A percentile compares a stretch with the other conserved stretches of the same genome.
Conservation (phyloP, 495 filamentous ascomycete genomes). For the Aspergillus mulundensis region DNA sequence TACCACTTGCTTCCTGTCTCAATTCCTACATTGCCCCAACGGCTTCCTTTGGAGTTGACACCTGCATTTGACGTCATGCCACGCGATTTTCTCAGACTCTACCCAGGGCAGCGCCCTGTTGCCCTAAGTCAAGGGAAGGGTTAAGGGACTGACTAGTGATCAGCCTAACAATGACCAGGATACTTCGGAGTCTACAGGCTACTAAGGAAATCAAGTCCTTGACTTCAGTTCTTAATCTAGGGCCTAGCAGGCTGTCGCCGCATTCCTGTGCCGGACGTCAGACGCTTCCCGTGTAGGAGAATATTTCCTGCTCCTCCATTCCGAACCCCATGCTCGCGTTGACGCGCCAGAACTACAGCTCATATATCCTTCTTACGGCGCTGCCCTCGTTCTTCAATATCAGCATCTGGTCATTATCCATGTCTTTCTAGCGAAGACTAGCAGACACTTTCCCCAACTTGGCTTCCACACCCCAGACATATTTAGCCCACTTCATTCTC, state of each 20-base stretch:
- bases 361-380: slow-evolving; percentile 6
- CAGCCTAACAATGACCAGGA: background rate
- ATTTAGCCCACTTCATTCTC: background rate
- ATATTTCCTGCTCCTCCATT: slow-evolving; percentile 17
- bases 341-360: slow-evolving; percentile 12
- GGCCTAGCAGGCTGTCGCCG: background rate
- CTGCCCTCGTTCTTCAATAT: background rate
- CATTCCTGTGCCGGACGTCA: slow-evolving; percentile 11
- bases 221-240: background rate
- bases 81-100: background rate
- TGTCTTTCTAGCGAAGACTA: background rate
- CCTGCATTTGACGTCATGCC: slow-evolving; percentile 4
- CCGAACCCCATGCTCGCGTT: slow-evolving; percentile 16
- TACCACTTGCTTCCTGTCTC: slow-evolving; percentile 72
- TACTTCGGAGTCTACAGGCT: background rate
- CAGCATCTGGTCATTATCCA: background rate
- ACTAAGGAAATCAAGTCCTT: background rate
- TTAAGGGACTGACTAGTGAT: background rate
- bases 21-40: background rate
- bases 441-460: too few species aligned
- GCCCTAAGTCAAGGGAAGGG: background rate
- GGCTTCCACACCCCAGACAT: background rate
- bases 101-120: background rate
- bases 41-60: background rate
- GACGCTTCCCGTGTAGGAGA: background rate